Conservation (phyloP, 78 protist species). For the Dictyostelium brefeldianum region DNA sequence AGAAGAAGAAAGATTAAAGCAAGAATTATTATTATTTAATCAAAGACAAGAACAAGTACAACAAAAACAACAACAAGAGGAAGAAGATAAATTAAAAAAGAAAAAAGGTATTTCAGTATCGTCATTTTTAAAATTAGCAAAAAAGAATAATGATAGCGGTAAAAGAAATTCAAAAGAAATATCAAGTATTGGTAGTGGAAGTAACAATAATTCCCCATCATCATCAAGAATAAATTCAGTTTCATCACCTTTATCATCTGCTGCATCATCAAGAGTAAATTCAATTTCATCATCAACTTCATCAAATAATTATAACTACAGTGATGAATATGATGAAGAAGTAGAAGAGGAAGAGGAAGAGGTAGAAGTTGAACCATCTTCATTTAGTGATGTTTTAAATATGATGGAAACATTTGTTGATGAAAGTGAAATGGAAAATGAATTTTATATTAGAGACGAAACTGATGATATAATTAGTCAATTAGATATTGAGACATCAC, state of each 20-base stretch:
- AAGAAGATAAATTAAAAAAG: neutral
- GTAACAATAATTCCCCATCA: neutral
- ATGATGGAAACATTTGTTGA: constrained; percentile 1
- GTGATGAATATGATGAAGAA: neutral
- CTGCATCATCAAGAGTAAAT: neutral
- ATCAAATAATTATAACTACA: neutral
- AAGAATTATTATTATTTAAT: neutral
- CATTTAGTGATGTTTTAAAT: neutral
- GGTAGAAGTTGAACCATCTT: neutral
- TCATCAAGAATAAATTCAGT: neutral
- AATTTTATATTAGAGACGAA: constrained; percentile 6
- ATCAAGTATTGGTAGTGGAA: neutral
- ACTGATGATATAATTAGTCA: constrained; percentile 12
- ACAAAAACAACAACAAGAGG: constrained; percentile 3
- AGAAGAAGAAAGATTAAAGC: neutral
- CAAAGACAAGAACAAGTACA: neutral
- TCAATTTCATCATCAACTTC: neutral
- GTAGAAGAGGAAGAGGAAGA: neutral
- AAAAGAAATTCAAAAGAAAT: constrained; percentile 7
- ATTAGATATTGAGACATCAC: neutral
- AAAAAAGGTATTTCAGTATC: neutral
- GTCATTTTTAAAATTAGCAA: neutral
- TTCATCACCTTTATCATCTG: neutral
- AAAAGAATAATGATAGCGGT: neutral
- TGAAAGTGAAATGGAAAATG: neutral